phyloP scores from a whole-genome alignment of 2,329 filamentous ascomycete genomes.

The Aciculosporium take region DNA sequence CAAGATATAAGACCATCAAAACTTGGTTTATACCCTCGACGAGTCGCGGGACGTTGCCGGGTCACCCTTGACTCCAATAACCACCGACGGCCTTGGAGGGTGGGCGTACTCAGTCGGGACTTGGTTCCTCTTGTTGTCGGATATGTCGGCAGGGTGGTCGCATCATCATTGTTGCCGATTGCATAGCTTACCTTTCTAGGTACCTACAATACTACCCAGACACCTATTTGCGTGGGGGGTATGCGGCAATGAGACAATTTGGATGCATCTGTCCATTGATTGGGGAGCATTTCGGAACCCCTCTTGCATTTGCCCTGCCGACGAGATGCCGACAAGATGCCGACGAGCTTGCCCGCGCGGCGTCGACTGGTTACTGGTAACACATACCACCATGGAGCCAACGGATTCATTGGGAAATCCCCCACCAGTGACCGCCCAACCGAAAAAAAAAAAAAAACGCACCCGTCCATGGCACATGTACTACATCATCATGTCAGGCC shows the following conservation, averaged over 20 bases:
- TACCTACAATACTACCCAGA: too few relatives aligned
- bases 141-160: neutral
- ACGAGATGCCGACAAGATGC: too few relatives aligned
- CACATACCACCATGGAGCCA: neutral
- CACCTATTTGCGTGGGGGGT: too few relatives aligned
- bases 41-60: neutral
- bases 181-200: too few relatives aligned
- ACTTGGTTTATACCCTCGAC: too few relatives aligned
- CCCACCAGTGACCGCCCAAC: too few relatives aligned
- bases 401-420: neutral
- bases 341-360: too few relatives aligned
- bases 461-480: neutral
- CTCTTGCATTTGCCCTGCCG: too few relatives aligned
- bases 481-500: conserved; percentile 1
- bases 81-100: neutral
- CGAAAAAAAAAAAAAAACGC: too few relatives aligned
- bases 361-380: too few relatives aligned
- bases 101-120: too few relatives aligned
- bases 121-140: neutral
- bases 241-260: neutral
- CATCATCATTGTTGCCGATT: neutral
- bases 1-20: too few relatives aligned
- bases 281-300: conserved; percentile 1
- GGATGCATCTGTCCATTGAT: neutral
- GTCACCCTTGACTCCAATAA: neutral